These are phyloP conservation scores for Agapanthus africanus DNA, from an alignment of 106 monocot species.

Conservation along the genomic window DNA sequence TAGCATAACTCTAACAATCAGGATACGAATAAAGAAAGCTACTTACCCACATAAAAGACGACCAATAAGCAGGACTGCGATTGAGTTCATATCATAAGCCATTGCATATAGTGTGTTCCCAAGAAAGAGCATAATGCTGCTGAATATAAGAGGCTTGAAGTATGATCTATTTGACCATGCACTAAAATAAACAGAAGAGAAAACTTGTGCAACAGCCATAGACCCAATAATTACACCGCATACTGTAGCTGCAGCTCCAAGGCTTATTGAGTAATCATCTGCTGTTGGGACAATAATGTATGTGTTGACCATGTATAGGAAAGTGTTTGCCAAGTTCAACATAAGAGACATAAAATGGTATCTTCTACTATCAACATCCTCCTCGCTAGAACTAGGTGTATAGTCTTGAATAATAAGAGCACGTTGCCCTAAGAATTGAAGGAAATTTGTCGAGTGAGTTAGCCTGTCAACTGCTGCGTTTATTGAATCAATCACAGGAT, in stretches of 20 bases:
- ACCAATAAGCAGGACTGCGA: conserved; percentile 66
- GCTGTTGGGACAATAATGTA: conserved; percentile 96
- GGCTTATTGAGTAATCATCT: conserved; percentile 80
- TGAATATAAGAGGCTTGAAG: conserved; percentile 86
- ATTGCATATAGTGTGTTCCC: conserved; percentile 85
- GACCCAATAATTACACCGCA: conserved; percentile 96
- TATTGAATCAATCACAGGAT: conserved; percentile 80
- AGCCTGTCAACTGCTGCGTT: conserved; percentile 66
- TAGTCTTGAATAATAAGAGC: conserved; percentile 78
- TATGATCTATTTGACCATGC: conserved; percentile 97
- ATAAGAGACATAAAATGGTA: conserved; percentile 85
- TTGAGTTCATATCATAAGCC: conserved; percentile 77
- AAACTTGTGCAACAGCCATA: conserved; percentile 94
- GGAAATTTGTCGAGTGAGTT: conserved; percentile 69
- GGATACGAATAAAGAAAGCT: no score
- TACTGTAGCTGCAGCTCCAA: conserved; percentile 91
- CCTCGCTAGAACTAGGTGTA: conserved; percentile 31
- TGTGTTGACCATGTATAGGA: conserved; percentile 96
- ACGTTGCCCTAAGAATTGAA: conserved; percentile 82
- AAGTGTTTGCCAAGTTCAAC: conserved; percentile 81
- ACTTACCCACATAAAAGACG: conserved; percentile 92
- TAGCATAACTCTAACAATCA: no score
- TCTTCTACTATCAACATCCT: conserved; percentile 32
- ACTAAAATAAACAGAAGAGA: conserved; percentile 94
- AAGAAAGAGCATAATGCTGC: conserved; percentile 67